Percentiles rank a stretch among this genome's conserved stretches.
Conservation (phyloP, 306 rosid species). For the Trifolium pratense region DNA sequence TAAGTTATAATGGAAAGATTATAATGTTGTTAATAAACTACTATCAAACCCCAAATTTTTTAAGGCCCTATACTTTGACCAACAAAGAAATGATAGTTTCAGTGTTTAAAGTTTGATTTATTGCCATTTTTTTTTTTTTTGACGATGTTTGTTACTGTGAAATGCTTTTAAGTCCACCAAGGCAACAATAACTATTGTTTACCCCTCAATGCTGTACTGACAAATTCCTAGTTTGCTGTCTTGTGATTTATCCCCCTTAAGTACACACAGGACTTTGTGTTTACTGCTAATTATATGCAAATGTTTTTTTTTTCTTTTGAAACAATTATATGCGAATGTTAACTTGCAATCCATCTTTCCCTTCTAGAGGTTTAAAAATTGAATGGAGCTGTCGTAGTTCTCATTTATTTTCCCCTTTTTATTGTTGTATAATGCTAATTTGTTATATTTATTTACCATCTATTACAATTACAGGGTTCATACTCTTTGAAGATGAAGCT, state of each 20-base stretch:
- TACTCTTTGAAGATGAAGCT: slow-evolving; percentile 76
- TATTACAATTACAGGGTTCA: slow-evolving; percentile 63
- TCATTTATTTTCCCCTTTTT: background rate
- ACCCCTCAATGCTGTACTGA: background rate
- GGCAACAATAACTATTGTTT: background rate
- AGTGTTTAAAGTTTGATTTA: background rate
- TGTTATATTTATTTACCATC: slow-evolving; percentile 33
- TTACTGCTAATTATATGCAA: background rate
- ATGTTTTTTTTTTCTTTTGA: background rate
- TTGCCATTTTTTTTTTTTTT: background rate
- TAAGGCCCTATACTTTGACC: background rate
- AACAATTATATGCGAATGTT: background rate
- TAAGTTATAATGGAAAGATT: no score
- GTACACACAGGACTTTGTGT: background rate
- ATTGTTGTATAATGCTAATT: background rate
- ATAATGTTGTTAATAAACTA: no score
- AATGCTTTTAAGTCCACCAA: background rate
- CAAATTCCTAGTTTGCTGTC: slow-evolving; percentile 13
- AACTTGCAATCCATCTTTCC: background rate
- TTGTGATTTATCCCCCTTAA: background rate
- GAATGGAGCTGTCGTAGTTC: background rate
- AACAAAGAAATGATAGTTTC: background rate
- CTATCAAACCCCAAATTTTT: no score
- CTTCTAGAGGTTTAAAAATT: background rate
- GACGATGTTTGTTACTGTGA: background rate